These are phyloP conservation scores for Talaromyces marneffei DNA, from an alignment of 2,329 filamentous ascomycete genomes.

Conservation along the genomic window DNA sequence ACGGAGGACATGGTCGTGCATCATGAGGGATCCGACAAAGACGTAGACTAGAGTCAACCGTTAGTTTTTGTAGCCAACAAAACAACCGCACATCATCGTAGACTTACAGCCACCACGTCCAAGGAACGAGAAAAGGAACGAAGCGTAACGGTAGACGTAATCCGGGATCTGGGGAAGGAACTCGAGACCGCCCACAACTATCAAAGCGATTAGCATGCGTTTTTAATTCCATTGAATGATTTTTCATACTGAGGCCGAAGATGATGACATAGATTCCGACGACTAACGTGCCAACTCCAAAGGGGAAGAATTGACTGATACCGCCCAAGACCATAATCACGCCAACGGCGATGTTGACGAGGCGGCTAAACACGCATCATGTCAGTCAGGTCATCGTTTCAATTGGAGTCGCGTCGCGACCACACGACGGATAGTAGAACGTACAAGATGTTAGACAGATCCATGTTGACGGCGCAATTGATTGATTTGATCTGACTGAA, in stretches of 20 bases:
- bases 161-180: slow-evolving; percentile 80
- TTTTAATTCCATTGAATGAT: not conserved
- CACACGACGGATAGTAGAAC: slow-evolving; percentile 32
- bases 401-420: slow-evolving; percentile 9
- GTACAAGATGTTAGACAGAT: slow-evolving; percentile 89
- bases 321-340: slow-evolving; percentile 84
- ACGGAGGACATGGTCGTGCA: slow-evolving; percentile 61
- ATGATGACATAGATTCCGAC: slow-evolving; percentile 82
- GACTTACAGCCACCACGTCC: slow-evolving; percentile 88
- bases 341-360: slow-evolving; percentile 86
- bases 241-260: slow-evolving; percentile 70
- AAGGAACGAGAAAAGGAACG: slow-evolving; percentile 96
- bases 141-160: slow-evolving; percentile 86
- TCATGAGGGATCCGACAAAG: slow-evolving; percentile 82
- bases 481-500: not conserved
- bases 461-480: slow-evolving; percentile 53
- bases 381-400: not conserved
- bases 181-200: slow-evolving; percentile 69
- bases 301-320: slow-evolving; percentile 45
- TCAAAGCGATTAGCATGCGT: not conserved
- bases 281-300: slow-evolving; percentile 58
- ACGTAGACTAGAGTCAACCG: slow-evolving; percentile 69
- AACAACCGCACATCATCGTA: not conserved
- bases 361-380: slow-evolving; percentile 58
- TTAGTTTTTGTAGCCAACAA: not conserved